Base-by-base conservation (phyloP, 805 yeast species). In the Myxozyma kluyveri region DNA sequence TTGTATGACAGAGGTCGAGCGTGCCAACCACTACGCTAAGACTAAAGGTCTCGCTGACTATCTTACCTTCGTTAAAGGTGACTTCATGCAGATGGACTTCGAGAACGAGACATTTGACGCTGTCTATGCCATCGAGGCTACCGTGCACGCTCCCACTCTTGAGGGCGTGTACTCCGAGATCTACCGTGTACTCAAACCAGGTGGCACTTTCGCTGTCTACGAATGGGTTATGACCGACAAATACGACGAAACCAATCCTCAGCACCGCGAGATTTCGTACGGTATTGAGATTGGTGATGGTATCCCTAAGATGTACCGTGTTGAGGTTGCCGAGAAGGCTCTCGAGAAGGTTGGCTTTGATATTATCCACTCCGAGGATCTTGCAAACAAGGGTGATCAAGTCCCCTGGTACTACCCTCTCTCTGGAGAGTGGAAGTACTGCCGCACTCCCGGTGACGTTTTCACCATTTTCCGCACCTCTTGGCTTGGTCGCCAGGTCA, bases 201-300 rank as follows among this genome's bases (percentile, higher is more conserved):
- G 98, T 67, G 99, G 99, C 71, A 81, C 77, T 44, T 93, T 93
- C 62, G 99, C 97, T 69, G 98, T 93, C 47, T 93, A 93, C 75
- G 99, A 93, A 74, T 93, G 99, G 99, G 98, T 93, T 60, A 86
- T 93, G 96, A 93, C 98, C 57, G 96, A 89, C 65, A 77, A 74
- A 45, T 93, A 88, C 69, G 98, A 93, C 69, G 95, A 86, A 73
- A 72, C 72, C 53, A 88, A 88, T 72, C 80, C 82, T 63, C 90
- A 82, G 71, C 99, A 93, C 75, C 86, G 96, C 73, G 85, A 84
- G 68, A 87, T 93, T 60, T 93, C 96, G 29, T 91, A 91, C 72
- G 98, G 96, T 69, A 93, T 93, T 63, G 99, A 93, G 76, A 80
- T 91, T 58, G 99, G 99, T 68, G 97, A 93, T 69, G 99, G 99